phyloP scores from a whole-genome alignment of 2,329 filamentous ascomycete species.

The Hypoxylon sp. region DNA sequence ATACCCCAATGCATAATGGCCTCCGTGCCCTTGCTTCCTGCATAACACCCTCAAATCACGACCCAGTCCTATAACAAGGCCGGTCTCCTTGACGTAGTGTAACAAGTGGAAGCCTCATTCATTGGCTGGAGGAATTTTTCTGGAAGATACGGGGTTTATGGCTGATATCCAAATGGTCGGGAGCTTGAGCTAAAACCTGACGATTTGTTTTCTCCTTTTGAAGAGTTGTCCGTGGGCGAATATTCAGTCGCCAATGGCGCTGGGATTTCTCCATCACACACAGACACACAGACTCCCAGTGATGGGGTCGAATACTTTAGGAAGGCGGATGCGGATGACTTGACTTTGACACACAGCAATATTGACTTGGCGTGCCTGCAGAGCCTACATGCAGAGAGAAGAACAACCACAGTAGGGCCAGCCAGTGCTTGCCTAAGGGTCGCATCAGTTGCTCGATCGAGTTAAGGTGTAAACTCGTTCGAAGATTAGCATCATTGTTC shows the following conservation, averaged over 20 bases:
- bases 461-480: slow-evolving; percentile 15
- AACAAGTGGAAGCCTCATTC: slow-evolving; percentile 18
- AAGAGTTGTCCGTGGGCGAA: not conserved
- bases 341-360: slow-evolving; percentile 19
- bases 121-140: slow-evolving; percentile 31
- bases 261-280: slow-evolving; percentile 8
- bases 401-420: slow-evolving; percentile 23
- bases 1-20: slow-evolving; percentile 39
- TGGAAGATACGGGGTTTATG: slow-evolving; percentile 36
- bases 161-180: slow-evolving; percentile 37
- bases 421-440: slow-evolving; percentile 20
- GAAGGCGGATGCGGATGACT: slow-evolving; percentile 33
- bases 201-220: slow-evolving; percentile 11
- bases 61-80: slow-evolving; percentile 20
- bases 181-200: slow-evolving; percentile 24
- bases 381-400: slow-evolving; percentile 19
- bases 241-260: slow-evolving; percentile 23
- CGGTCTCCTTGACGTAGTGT: slow-evolving; percentile 35
- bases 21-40: slow-evolving; percentile 40
- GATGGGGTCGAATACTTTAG: slow-evolving; percentile 22
- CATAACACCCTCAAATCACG: slow-evolving; percentile 37
- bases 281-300: slow-evolving; percentile 17
- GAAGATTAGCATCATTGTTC: slow-evolving; percentile 9
- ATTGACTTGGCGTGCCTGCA: slow-evolving; percentile 32
- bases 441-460: slow-evolving; percentile 29